Conservation (phyloP, 768 basidiomycete species). For the Dentipellis fragilis region DNA sequence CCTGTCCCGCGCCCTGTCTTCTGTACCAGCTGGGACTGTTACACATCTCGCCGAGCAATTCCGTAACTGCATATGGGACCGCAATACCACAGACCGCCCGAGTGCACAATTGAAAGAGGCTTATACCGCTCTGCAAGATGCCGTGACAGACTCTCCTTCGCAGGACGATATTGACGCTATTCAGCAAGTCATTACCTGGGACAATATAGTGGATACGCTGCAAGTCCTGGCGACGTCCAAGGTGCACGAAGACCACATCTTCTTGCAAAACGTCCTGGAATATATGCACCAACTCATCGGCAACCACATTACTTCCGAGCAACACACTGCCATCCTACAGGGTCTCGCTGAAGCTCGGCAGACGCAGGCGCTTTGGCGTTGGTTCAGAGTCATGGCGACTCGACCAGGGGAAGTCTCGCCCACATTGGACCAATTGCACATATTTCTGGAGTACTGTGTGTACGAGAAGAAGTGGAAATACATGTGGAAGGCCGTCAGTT, state of each 20-base stretch:
- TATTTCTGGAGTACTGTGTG: conserved; percentile 35
- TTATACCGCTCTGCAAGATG: conserved; percentile 2
- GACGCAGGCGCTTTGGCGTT: conserved; percentile 32
- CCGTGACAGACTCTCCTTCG: neutral
- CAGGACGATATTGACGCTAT: neutral
- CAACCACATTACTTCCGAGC: conserved; percentile 31
- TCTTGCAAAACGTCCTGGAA: conserved; percentile 41
- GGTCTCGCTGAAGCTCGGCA: conserved; percentile 37
- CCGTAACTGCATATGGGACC: conserved; percentile 8
- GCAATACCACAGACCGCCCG: neutral
- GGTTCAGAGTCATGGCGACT: conserved; percentile 44
- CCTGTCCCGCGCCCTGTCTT: too few species aligned
- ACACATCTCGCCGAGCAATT: conserved; percentile 6
- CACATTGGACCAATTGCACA: conserved; percentile 43
- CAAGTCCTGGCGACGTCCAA: conserved; percentile 41
- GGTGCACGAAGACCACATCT: conserved; percentile 39
- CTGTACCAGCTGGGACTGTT: neutral
- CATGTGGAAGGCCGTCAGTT: conserved; percentile 4
- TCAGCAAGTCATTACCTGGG: conserved; percentile 14
- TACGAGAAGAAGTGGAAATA: conserved; percentile 1
- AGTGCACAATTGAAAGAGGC: neutral
- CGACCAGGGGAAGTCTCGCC: conserved; percentile 38
- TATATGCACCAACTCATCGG: conserved; percentile 41
- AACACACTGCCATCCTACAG: conserved; percentile 40
- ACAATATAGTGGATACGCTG: conserved; percentile 31